These are phyloP conservation scores for Coelastrella sp. DNA, from an alignment of 139 green algal species.

Conservation along the genomic window DNA sequence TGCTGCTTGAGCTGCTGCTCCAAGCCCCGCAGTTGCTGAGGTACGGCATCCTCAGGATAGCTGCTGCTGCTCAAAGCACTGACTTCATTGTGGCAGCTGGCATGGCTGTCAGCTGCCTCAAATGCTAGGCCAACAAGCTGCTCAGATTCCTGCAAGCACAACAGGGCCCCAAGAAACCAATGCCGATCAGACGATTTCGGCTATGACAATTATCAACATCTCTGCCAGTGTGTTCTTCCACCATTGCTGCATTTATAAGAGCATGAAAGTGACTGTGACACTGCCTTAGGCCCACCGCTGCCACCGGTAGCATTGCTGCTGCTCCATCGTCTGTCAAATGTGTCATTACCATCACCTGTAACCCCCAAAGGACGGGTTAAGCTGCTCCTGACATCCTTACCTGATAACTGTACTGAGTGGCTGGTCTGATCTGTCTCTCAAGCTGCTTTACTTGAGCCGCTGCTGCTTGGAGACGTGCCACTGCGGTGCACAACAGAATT, in stretches of 20 bases:
- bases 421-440: slow-evolving; percentile 28
- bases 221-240: too few relatives aligned
- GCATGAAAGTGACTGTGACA: too few relatives aligned
- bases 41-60: neutral
- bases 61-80: neutral
- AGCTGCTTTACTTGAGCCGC: slow-evolving; percentile 37
- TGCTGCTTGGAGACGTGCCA: slow-evolving; percentile 10
- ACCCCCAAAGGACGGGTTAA: neutral
- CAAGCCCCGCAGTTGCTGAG: slow-evolving; percentile 28
- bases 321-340: too few relatives aligned
- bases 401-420: slow-evolving; percentile 10
- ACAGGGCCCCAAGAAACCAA: too few relatives aligned
- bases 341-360: too few relatives aligned
- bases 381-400: neutral
- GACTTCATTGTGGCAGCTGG: neutral
- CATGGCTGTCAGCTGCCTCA: slow-evolving; percentile 28
- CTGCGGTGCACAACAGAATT: slow-evolving; percentile 1
- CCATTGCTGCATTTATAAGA: too few relatives aligned
- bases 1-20: slow-evolving; percentile 28
- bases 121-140: neutral
- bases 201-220: too few relatives aligned
- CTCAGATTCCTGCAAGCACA: slow-evolving; percentile 14
- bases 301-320: too few relatives aligned
- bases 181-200: too few relatives aligned
- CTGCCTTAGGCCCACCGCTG: too few relatives aligned